Conservation (phyloP, 75 land plant species). For the Selaginella tamariscina region DNA sequence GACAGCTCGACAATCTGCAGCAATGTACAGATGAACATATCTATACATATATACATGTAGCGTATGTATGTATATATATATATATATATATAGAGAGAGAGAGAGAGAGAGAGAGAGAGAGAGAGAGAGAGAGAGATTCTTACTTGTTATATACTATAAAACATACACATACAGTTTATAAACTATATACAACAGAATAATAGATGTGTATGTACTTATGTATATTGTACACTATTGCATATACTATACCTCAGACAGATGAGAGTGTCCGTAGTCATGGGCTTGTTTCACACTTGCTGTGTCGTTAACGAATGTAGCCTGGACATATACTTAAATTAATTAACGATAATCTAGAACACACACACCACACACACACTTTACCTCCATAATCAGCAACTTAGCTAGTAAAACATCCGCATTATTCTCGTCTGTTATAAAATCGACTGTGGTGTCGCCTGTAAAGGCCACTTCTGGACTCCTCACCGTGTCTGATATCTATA, state of each 20-base stretch:
- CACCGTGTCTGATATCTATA: constrained; percentile 59
- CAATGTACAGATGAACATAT: no score
- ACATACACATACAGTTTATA: no score
- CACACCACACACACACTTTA: no score
- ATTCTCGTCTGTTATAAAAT: constrained; percentile 58
- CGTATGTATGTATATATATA: no score
- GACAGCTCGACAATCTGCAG: constrained; percentile 52
- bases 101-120: no score
- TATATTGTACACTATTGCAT: not conserved
- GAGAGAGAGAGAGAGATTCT: not conserved
- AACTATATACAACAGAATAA: no score
- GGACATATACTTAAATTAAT: no score
- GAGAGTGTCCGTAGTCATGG: constrained; percentile 89
- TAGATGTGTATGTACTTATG: not conserved
- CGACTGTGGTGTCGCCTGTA: constrained; percentile 83
- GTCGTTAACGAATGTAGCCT: constrained; percentile 82
- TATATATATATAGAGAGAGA: no score
- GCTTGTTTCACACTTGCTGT: constrained; percentile 62
- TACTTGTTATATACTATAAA: not conserved
- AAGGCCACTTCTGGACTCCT: constrained; percentile 74
- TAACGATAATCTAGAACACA: no score
- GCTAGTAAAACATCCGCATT: constrained; percentile 59
- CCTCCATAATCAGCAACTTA: constrained; percentile 82
- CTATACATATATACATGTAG: no score
- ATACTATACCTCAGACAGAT: constrained; percentile 65